Percentiles rank a stretch among this genome's conserved stretches.
Evolutionary conservation across 2,329 filamentous ascomycete genomes (phyloP).

Genomic region (Sporothrix pseudoabietina): DNA sequence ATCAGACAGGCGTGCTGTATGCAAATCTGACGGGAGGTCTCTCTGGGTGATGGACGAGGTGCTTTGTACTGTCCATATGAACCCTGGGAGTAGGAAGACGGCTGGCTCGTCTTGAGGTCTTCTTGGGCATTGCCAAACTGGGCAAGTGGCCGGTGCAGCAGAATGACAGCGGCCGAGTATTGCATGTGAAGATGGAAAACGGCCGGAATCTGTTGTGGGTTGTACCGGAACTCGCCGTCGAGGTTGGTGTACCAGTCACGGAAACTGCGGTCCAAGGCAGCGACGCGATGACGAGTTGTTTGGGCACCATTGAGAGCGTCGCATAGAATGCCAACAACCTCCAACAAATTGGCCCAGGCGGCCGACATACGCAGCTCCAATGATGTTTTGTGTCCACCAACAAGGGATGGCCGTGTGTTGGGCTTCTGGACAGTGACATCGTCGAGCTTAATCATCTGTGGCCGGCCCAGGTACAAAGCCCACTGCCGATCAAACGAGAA

Average conservation of each 20-base stretch:
- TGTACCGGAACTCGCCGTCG: slow-evolving; percentile 24
- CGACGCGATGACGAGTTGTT: slow-evolving; percentile 20
- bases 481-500: slow-evolving; percentile 30
- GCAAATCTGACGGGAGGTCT: slow-evolving; percentile 27
- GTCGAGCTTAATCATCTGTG: slow-evolving; percentile 24
- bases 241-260: slow-evolving; percentile 26
- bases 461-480: slow-evolving; percentile 27
- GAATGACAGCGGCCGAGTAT: slow-evolving; percentile 30
- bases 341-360: slow-evolving; percentile 26
- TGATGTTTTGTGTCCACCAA: not conserved
- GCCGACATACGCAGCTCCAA: slow-evolving; percentile 22
- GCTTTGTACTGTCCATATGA: not conserved
- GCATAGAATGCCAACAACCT: slow-evolving; percentile 24
- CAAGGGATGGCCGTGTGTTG: not conserved
- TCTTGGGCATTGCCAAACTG: slow-evolving; percentile 25
- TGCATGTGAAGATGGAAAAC: slow-evolving; percentile 31
- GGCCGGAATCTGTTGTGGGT: slow-evolving; percentile 25
- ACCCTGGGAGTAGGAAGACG: not conserved
- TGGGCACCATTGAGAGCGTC: slow-evolving; percentile 27
- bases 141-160: slow-evolving; percentile 29
- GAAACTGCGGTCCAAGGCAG: slow-evolving; percentile 22
- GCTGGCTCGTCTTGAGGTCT: not conserved
- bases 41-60: not conserved
- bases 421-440: slow-evolving; percentile 21
- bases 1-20: slow-evolving; percentile 28